These are phyloP conservation scores for Phylloboletellus chloephorus DNA, from an alignment of 1,284 basidiomycete species.

Conservation along the genomic window DNA sequence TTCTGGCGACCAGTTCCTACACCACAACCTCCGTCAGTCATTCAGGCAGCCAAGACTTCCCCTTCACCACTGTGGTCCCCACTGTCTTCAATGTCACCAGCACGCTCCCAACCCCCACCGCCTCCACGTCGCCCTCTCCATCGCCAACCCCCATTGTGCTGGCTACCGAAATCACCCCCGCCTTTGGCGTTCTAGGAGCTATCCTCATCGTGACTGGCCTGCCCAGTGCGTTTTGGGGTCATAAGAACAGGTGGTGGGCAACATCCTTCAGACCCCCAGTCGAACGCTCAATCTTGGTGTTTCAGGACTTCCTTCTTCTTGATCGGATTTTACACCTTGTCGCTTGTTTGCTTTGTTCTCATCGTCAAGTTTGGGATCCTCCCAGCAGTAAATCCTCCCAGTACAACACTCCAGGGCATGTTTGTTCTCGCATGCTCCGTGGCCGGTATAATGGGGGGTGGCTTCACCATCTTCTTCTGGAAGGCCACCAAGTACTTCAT, in stretches of 20 bases:
- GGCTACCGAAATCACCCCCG: constrained; percentile 77
- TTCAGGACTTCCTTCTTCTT: constrained; percentile 88
- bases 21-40: constrained; percentile 46
- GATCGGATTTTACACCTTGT: constrained; percentile 83
- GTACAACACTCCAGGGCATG: constrained; percentile 73
- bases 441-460: constrained; percentile 80
- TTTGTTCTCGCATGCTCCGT: constrained; percentile 82
- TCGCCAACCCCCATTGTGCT: constrained; percentile 54
- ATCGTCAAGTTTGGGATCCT: constrained; percentile 87
- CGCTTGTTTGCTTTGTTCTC: constrained; percentile 81
- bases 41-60: constrained; percentile 43
- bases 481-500: constrained; percentile 82
- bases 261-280: constrained; percentile 11
- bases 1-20: constrained; percentile 44
- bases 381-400: constrained; percentile 77
- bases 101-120: constrained; percentile 36
- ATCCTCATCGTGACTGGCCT: constrained; percentile 86
- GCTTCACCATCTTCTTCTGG: constrained; percentile 85
- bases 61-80: constrained; percentile 49
- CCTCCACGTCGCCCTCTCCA: constrained; percentile 43
- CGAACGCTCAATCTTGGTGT: constrained; percentile 13
- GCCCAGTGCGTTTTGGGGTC: constrained; percentile 85
- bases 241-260: constrained; percentile 84
- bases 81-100: constrained; percentile 57
- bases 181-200: constrained; percentile 84